Base-by-base conservation (phyloP, 495 filamentous ascomycete genomes). In the Parmelia sp. region DNA sequence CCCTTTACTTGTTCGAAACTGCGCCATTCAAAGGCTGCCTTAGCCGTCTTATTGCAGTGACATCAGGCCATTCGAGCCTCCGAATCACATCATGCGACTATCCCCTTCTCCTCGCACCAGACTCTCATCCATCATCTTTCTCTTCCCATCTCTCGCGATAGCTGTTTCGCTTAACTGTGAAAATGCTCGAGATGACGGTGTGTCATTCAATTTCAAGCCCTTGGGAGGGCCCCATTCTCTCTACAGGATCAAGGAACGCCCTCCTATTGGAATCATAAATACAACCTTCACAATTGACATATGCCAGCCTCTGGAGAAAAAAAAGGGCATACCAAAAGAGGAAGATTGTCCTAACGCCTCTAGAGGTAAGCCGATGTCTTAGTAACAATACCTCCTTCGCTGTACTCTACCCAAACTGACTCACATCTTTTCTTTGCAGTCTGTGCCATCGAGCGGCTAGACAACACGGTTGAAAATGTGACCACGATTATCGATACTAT, bases 201-300 rank as follows among this genome's bases (percentile, higher is more conserved):
- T 82, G 70, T 77, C 75, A 36, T 95, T 89, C 74, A 78, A 93
- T 71, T 75, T 97, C 14, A 76, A 71, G 17, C 60, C 79, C 25
- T 81, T 97, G 12, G 81, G 78, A 40, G 92, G 91, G 31, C 86
- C 90, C n/a, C 88, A 91, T 71, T 84, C 84, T n/a, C 78, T 95
- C 33, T 83, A 85, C 42, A 81, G 84, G 63, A 75, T 76, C 58
- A 74, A 80, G 53, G 77, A 82, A 31, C 74, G 75, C 3, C 70
- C 71, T 45, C 70, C 71, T 45, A 76, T 71, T 3, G 77, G 68
- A 58, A 68, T 74, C 35, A 74, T 70, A 10, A 96, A 96, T 70
- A 91, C 86, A 10, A 96, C 90, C 12, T 96, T 92, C 76, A 90
- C 89, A n/a, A 73, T 98, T 42, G 90, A 97, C 68, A 81, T 96